phyloP scores from a whole-genome alignment of 73 alveolate genomes.

The Paramecium bursaria region DNA sequence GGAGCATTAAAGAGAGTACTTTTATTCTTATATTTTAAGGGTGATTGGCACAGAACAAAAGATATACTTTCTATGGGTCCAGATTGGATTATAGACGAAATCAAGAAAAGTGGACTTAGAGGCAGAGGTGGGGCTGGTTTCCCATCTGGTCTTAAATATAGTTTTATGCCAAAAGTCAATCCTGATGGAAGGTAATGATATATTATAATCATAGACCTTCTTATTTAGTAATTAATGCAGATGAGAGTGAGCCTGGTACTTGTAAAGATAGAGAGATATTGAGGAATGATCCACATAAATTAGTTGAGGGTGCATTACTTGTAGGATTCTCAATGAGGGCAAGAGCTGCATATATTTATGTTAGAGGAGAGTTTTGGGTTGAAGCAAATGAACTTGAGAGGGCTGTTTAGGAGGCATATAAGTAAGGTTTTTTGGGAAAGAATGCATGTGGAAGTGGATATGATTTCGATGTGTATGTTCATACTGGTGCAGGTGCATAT shows the following conservation, averaged over 20 bases:
- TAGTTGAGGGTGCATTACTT: constrained; percentile 79
- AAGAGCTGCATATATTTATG: constrained; percentile 80
- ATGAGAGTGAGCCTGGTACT: constrained; percentile 88
- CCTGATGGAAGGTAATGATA: constrained; percentile 86
- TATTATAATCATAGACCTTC: constrained; percentile 68
- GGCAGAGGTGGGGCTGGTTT: constrained; percentile 96
- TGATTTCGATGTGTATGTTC: constrained; percentile 77
- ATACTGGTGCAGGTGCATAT: constrained; percentile 93
- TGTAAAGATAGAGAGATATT: constrained; percentile 84
- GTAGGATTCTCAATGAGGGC: constrained; percentile 84
- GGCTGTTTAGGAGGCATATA: constrained; percentile 83
- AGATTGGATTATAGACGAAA: constrained; percentile 91
- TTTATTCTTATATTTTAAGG: constrained; percentile 75
- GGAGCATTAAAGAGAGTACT: constrained; percentile 71
- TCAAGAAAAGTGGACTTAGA: constrained; percentile 87
- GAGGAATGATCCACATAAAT: constrained; percentile 79
- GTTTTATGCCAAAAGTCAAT: constrained; percentile 89
- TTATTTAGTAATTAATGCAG: constrained; percentile 79
- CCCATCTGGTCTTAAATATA: constrained; percentile 90
- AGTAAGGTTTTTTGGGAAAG: constrained; percentile 77
- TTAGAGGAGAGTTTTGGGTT: constrained; percentile 83
- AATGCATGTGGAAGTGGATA: constrained; percentile 84
- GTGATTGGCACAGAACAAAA: constrained; percentile 92
- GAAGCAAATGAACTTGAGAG: constrained; percentile 76
- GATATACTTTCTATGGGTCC: constrained; percentile 87